These are phyloP conservation scores for Orbilia brochopaga DNA, from an alignment of 2,329 filamentous ascomycete genomes.

Conservation along the genomic window DNA sequence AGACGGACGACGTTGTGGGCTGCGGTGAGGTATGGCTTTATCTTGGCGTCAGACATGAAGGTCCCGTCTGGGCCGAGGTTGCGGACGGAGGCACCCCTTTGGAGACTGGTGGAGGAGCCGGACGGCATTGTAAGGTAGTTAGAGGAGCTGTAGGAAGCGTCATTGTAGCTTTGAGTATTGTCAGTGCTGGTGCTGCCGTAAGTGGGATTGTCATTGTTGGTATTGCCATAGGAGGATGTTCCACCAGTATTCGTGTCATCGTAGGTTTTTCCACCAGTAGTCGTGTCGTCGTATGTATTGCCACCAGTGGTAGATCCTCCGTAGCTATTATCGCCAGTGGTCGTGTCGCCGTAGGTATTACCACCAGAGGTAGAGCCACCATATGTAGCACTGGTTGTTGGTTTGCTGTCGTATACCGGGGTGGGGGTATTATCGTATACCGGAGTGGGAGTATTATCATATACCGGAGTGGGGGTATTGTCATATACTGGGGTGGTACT, in stretches of 20 bases:
- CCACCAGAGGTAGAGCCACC: not conserved
- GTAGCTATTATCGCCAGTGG: not conserved
- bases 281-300: not conserved
- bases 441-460: not conserved
- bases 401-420: not conserved
- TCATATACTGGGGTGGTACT: not conserved
- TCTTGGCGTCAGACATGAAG: constrained; percentile 39
- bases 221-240: not conserved
- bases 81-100: constrained; percentile 31
- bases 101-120: constrained; percentile 39
- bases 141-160: not conserved
- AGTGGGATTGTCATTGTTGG: not conserved
- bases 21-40: constrained; percentile 35
- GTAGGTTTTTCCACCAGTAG: not conserved
- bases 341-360: not conserved
- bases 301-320: not conserved
- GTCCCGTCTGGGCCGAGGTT: constrained; percentile 39
- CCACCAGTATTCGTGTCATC: not conserved
- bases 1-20: constrained; percentile 39
- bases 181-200: not conserved
- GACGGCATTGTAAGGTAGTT: constrained; percentile 40
- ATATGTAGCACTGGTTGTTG: not conserved
- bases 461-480: not conserved
- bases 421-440: too few species aligned
- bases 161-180: not conserved